Evolutionary conservation across 768 basidiomycete species (phyloP).

Genomic region (Neoboletus magnificus): DNA sequence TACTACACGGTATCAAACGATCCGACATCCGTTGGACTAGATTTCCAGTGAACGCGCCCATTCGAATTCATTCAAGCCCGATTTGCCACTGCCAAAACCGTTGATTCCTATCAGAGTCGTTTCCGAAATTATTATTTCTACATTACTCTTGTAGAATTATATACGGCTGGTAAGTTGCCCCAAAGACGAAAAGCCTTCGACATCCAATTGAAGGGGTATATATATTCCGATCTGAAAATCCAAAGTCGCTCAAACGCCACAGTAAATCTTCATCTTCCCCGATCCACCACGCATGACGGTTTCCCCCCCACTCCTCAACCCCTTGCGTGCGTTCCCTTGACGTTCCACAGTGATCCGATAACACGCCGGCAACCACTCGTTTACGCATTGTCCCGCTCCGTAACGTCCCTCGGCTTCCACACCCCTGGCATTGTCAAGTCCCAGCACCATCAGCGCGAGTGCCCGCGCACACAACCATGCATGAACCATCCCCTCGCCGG

Average conservation of each 20-base stretch:
- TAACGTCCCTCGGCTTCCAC: constrained; percentile 18
- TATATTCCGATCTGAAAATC: neutral
- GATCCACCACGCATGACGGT: constrained; percentile 13
- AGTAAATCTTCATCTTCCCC: constrained; percentile 28
- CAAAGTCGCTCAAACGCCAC: neutral
- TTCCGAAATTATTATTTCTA: neutral
- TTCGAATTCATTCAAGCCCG: neutral
- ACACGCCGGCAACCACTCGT: constrained; percentile 26
- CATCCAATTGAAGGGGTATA: neutral
- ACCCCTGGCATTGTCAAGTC: constrained; percentile 25
- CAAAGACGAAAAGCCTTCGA: neutral
- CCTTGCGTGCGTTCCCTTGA: constrained; percentile 6
- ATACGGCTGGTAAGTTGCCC: neutral
- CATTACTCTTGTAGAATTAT: neutral
- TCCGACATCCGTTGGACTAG: too few species aligned
- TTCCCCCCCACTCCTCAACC: neutral
- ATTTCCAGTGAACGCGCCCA: neutral
- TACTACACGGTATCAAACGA: too few species aligned
- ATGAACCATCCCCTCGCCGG: constrained; percentile 72
- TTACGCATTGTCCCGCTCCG: constrained; percentile 19
- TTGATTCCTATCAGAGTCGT: neutral
- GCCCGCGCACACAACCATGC: constrained; percentile 63
- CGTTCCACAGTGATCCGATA: constrained; percentile 17
- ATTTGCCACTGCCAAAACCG: neutral
- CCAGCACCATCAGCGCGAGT: constrained; percentile 58